Base-by-base conservation (phyloP, 441 rosid species). In the Erodium moschatum region DNA sequence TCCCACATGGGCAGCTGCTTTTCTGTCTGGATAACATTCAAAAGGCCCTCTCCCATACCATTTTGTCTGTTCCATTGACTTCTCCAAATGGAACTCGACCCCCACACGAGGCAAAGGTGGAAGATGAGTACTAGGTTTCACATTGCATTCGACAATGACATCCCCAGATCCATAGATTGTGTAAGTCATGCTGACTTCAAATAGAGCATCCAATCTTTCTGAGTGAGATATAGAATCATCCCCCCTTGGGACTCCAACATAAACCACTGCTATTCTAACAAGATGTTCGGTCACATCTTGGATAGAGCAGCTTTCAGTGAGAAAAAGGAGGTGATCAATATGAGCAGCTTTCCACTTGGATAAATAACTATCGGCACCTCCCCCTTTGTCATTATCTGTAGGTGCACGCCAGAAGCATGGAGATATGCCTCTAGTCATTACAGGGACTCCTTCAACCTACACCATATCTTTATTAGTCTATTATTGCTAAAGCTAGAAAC, bases 391-490 rank as follows among this genome's bases (percentile, higher is more conserved):
- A 73, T 94, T 94, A 78, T 94, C 97, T 8, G 91, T 89, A 13
- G 94, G 96, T 75, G 97, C 98, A 79, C 98, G 81, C 97, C 98
- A 89, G 78, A 94, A 85, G 83, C 92, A 89, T 61, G 98, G 97
- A 56, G 83, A 72, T 75, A 94, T 79, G 80, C 96, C 90, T 74
- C 83, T 84, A 21, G 70, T 85, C 88, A 91, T 77, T 29, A 94
- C 79, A 65, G 82, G 73, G 74, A 84, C 81, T 74, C 97, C 98
- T 73, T 82, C 81, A 71, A 87, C 84, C 98, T 94, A 76, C 69
- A 66, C 71, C 75, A 75, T 33, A 29, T 42, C n/a, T 19, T 76
- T 31, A 73, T 27, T 4, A 27, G 19, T 63, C 18, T 63, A 29
- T 15, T 12, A 24, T 63, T 63, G 38, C 66, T 63, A 29, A 13